Percentiles rank a stretch among this genome's conserved stretches.
These are phyloP conservation scores for Phytophthora melonis DNA, from an alignment of 352 stramenopile species.

Conservation along the genomic window DNA sequence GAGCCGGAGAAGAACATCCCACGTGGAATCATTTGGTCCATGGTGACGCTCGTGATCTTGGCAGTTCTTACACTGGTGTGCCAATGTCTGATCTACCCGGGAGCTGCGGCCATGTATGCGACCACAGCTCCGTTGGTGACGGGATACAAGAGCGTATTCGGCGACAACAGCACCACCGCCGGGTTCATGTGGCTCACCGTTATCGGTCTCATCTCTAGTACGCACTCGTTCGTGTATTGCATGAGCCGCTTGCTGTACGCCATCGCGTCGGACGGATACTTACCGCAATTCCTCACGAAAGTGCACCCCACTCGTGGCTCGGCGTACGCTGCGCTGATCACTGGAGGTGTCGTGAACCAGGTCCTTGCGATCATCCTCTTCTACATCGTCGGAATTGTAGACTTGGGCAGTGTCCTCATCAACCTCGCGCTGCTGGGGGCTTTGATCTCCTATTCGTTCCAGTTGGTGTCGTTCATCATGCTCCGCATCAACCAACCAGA, in stretches of 20 bases:
- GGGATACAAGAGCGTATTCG: constrained; percentile 80
- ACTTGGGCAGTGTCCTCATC: constrained; percentile 71
- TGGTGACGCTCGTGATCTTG: constrained; percentile 57
- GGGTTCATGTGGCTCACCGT: constrained; percentile 75
- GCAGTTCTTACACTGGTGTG: constrained; percentile 67
- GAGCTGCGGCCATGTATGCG: constrained; percentile 45
- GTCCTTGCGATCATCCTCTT: constrained; percentile 60
- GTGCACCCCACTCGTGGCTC: constrained; percentile 54
- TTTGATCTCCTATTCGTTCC: constrained; percentile 74
- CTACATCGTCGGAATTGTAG: constrained; percentile 65
- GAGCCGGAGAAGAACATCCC: constrained; percentile 78
- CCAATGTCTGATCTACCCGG: constrained; percentile 65
- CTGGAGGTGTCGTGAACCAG: constrained; percentile 49
- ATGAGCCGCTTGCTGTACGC: constrained; percentile 71
- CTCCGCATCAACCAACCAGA: constrained; percentile 62
- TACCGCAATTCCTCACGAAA: constrained; percentile 64
- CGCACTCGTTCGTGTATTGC: constrained; percentile 80
- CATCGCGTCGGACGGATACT: constrained; percentile 70
- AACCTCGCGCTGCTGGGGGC: constrained; percentile 69
- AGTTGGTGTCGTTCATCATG: constrained; percentile 70
- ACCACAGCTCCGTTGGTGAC: constrained; percentile 57
- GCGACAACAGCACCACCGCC: constrained; percentile 64
- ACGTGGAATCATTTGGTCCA: constrained; percentile 62
- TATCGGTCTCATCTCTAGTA: constrained; percentile 66
- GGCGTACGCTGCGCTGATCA: constrained; percentile 57